phyloP scores from a whole-genome alignment of 2,329 filamentous ascomycete genomes.

The Didymella arachidicola region DNA sequence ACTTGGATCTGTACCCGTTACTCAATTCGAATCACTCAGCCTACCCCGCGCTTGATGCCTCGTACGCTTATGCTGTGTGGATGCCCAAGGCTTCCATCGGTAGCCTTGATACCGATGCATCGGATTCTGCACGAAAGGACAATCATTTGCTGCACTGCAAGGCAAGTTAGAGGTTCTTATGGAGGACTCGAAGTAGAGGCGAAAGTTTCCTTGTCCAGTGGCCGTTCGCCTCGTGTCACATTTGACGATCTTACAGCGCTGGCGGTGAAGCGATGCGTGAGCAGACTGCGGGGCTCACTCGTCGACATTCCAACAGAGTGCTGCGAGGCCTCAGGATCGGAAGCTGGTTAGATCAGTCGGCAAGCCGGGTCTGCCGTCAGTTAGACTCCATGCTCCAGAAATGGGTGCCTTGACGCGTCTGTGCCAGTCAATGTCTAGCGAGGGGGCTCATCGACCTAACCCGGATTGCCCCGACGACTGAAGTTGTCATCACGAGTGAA shows the following conservation, averaged over 20 bases:
- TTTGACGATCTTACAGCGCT: not conserved
- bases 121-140: not conserved
- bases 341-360: not conserved
- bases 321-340: not conserved
- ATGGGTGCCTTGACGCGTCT: not conserved
- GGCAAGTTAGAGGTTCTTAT: conserved; percentile 9
- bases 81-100: conserved; percentile 15
- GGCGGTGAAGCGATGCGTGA: not conserved
- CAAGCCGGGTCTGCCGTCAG: not conserved
- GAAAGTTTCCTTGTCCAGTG: not conserved
- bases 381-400: not conserved
- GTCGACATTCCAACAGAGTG: not conserved
- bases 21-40: conserved; percentile 30
- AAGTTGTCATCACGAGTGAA: not conserved
- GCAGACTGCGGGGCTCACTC: not conserved
- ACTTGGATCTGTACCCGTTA: conserved; percentile 23
- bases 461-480: not conserved
- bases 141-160: conserved; percentile 1
- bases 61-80: conserved; percentile 6
- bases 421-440: not conserved
- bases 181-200: not conserved
- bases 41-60: conserved; percentile 20
- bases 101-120: not conserved
- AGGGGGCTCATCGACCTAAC: not conserved
- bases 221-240: not conserved